Evolutionary conservation across 2,329 filamentous ascomycete species (phyloP).

Genomic region (Colletotrichum tanaceti): DNA sequence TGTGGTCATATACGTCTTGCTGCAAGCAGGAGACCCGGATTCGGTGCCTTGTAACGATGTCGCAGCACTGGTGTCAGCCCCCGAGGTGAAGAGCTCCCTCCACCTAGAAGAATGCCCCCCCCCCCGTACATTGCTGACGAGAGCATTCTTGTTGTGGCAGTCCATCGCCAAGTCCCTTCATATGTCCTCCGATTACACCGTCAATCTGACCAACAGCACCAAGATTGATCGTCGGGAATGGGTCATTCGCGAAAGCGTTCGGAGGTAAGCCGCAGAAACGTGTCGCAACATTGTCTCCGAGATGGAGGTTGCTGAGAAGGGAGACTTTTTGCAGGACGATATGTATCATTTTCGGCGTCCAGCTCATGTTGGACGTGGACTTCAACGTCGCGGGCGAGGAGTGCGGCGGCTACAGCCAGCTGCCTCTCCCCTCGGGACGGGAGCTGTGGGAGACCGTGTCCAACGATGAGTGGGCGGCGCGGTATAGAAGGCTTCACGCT

Average conservation of each 20-base stretch:
- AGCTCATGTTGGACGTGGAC: conserved; percentile 27
- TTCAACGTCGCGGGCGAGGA: neutral
- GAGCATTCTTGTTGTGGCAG: neutral
- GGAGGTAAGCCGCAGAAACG: neutral
- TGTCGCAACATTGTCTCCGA: too few species aligned
- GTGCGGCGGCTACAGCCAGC: conserved; percentile 11
- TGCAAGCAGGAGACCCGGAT: conserved; percentile 24
- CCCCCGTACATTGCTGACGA: neutral
- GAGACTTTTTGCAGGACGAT: neutral
- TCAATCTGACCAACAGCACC: conserved; percentile 5
- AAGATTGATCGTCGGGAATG: conserved; percentile 23
- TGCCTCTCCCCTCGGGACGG: conserved; percentile 20
- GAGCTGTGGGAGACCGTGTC: conserved; percentile 27
- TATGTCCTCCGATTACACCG: neutral
- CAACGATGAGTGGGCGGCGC: conserved; percentile 21
- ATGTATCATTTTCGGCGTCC: conserved; percentile 23
- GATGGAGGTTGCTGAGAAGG: neutral
- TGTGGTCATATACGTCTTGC: conserved; percentile 18
- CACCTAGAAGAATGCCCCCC: neutral
- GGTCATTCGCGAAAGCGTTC: conserved; percentile 18
- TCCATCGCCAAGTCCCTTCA: conserved; percentile 11
- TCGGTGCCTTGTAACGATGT: conserved; percentile 19
- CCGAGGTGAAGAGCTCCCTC: conserved; percentile 10
- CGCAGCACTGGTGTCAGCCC: neutral
- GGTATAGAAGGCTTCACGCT: conserved; percentile 18